Conservation (phyloP, 2,329 filamentous ascomycete genomes). For the Pseudogymnoascus sp. region DNA sequence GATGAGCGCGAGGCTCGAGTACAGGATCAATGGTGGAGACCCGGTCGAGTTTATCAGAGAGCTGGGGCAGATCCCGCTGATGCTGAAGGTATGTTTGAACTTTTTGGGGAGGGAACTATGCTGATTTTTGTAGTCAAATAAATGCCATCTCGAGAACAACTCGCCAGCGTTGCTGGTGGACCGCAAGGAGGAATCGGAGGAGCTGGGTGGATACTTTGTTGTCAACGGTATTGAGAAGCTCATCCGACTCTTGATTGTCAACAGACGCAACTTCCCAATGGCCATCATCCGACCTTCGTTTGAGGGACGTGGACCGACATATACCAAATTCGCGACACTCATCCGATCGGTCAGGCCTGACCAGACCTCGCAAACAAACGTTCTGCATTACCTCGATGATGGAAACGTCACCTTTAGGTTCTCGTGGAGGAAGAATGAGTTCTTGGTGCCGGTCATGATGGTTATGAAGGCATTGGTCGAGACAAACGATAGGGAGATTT, state of each 20-base stretch:
- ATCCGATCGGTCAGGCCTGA: conserved; percentile 91
- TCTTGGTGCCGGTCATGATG: conserved; percentile 94
- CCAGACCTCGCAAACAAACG: conserved; percentile 95
- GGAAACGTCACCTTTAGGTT: conserved; percentile 96
- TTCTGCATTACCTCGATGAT: conserved; percentile 89
- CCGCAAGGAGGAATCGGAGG: conserved; percentile 90
- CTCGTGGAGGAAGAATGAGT: conserved; percentile 96
- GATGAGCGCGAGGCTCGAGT: conserved; percentile 76
- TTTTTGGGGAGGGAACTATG: not conserved
- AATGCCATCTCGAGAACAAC: conserved; percentile 82
- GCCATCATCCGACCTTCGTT: conserved; percentile 90
- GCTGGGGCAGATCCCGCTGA: conserved; percentile 82
- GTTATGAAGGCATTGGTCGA: conserved; percentile 89
- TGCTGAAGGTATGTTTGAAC: conserved; percentile 63
- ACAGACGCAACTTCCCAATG: conserved; percentile 89
- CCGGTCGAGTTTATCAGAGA: conserved; percentile 77
- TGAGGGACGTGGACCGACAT: conserved; percentile 74
- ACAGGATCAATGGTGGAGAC: conserved; percentile 78
- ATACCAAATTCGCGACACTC: conserved; percentile 85
- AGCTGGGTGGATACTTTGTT: conserved; percentile 93
- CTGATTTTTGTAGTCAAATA: conserved; percentile 58
- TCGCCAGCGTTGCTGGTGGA: conserved; percentile 76
- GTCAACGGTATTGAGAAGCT: conserved; percentile 98
- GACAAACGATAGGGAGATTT: conserved; percentile 94
- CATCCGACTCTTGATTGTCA: conserved; percentile 84